Evolutionary conservation across 2,329 filamentous ascomycete genomes (phyloP).

Genomic region (Ceratocystis destructans): DNA sequence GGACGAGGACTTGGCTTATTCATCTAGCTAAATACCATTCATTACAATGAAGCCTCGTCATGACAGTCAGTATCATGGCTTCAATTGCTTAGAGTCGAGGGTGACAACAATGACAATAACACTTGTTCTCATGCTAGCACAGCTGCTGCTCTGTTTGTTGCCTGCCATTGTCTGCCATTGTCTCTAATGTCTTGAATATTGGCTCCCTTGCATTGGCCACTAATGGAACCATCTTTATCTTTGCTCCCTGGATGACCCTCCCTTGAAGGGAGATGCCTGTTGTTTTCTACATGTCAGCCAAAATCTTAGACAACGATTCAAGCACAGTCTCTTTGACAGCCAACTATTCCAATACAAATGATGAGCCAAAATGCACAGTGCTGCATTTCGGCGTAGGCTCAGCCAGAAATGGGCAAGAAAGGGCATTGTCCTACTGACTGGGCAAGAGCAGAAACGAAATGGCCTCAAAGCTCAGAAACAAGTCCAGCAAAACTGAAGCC

Average conservation of each 20-base stretch:
- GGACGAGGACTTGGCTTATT: no score
- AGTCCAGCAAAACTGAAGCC: no score
- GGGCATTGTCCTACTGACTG: background rate
- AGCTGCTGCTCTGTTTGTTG: background rate
- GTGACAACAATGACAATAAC: background rate
- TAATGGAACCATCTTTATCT: background rate
- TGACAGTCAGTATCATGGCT: no score
- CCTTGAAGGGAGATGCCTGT: background rate
- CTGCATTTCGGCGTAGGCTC: background rate
- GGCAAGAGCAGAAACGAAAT: background rate
- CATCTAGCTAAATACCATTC: no score
- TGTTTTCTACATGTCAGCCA: background rate
- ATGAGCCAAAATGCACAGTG: background rate
- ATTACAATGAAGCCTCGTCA: no score
- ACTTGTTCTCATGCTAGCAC: background rate
- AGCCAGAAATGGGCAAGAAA: background rate
- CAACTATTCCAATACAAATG: conserved; percentile 1
- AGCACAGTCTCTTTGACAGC: background rate
- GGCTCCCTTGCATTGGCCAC: background rate
- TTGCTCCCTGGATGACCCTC: background rate
- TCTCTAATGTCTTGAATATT: background rate
- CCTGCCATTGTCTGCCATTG: background rate
- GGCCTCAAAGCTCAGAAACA: no score
- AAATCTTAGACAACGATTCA: background rate
- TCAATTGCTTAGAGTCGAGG: no score